A percentile compares a stretch with the other conserved stretches of the same genome.
Conservation (phyloP, 495 filamentous ascomycete species). For the Emericellopsis terricola region DNA sequence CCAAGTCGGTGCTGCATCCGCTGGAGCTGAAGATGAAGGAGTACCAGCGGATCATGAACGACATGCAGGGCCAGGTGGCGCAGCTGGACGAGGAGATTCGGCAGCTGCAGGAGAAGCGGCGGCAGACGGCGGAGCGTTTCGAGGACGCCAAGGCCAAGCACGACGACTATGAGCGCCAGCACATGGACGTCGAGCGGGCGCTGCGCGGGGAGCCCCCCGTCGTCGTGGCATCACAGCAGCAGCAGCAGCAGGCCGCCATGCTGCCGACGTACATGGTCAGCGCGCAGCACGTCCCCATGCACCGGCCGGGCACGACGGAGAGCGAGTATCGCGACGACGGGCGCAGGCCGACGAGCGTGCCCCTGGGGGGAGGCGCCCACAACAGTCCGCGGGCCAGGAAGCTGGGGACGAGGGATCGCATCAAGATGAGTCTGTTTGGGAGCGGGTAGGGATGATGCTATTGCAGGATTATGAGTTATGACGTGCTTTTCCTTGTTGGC, state of each 20-base stretch:
- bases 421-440: background rate
- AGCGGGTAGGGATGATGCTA: too few species aligned
- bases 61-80: slow-evolving; percentile 13
- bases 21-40: slow-evolving; percentile 13
- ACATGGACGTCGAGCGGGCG: slow-evolving; percentile 11
- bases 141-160: slow-evolving; percentile 14
- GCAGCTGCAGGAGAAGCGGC: slow-evolving; percentile 9
- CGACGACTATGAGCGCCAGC: slow-evolving; percentile 12
- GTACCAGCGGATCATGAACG: slow-evolving; percentile 10
- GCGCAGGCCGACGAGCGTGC: background rate
- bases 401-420: background rate
- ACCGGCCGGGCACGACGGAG: background rate
- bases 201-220: slow-evolving; percentile 8
- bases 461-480: too few species aligned
- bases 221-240: background rate
- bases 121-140: slow-evolving; percentile 11
- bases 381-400: background rate
- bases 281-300: background rate
- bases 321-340: background rate
- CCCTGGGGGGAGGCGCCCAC: background rate
- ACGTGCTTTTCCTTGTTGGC: too few species aligned
- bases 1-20: slow-evolving; percentile 13
- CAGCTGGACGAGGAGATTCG: slow-evolving; percentile 11
- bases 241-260: too few species aligned
- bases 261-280: too few species aligned